A percentile compares a stretch with the other conserved stretches of the same genome.
Conservation (phyloP, 176 grass and related monocot species). For the Paspalum notatum region DNA sequence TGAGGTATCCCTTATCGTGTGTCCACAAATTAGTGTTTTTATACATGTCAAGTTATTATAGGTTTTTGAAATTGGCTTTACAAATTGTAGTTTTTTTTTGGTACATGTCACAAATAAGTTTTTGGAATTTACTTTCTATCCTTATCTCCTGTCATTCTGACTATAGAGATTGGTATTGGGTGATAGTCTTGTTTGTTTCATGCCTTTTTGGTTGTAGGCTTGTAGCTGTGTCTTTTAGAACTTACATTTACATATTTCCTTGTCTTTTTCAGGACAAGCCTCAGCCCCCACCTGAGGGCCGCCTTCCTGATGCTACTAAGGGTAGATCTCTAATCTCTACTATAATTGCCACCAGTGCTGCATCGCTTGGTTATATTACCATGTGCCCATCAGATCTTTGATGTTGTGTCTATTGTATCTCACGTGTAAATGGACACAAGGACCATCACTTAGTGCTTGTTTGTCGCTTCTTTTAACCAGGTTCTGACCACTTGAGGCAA, state of each 20-base stretch:
- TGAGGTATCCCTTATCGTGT: no score
- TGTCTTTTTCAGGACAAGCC: slow-evolving; percentile 76
- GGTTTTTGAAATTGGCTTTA: no score
- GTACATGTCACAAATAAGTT: no score
- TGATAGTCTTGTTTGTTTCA: neutral
- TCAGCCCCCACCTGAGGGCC: slow-evolving; percentile 84
- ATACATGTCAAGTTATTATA: no score
- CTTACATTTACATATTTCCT: neutral
- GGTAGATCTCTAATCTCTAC: slow-evolving; percentile 45
- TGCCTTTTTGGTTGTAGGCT: neutral
- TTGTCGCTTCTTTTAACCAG: slow-evolving; percentile 34
- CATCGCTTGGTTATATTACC: neutral
- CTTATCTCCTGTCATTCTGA: no score
- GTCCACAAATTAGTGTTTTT: no score
- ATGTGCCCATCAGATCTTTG: neutral
- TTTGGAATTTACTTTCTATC: no score
- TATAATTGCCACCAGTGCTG: neutral
- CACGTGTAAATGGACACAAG: no score
- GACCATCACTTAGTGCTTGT: neutral
- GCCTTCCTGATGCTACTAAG: slow-evolving; percentile 89
- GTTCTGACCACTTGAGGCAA: slow-evolving; percentile 90
- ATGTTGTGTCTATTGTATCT: neutral
- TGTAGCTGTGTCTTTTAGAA: neutral
- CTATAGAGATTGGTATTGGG: no score
- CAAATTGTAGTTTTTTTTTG: no score